Evolutionary conservation across 106 monocot genomes (phyloP).

Genomic region (Dioscorea zingiberensis): DNA sequence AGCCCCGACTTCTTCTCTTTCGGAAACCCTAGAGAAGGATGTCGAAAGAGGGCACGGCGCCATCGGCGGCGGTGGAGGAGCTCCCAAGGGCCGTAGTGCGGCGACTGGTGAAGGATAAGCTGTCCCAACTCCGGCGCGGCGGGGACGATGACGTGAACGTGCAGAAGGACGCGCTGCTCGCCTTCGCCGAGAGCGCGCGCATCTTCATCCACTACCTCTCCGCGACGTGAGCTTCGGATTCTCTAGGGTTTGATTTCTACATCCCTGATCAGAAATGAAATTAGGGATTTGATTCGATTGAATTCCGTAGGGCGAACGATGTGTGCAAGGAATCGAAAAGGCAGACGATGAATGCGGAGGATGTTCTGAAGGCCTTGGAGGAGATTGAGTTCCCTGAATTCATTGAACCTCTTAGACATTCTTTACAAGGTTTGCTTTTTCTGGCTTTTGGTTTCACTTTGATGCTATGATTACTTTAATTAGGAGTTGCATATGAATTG

Average conservation of each 20-base stretch:
- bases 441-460: slow-evolving; percentile 1
- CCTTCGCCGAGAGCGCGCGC: slow-evolving; percentile 84
- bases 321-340: slow-evolving; percentile 94
- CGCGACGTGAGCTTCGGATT: slow-evolving; percentile 53
- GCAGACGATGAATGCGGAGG: slow-evolving; percentile 92
- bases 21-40: not conserved
- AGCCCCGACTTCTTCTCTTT: too few species aligned
- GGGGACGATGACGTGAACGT: slow-evolving; percentile 41
- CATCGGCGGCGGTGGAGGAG: slow-evolving; percentile 48
- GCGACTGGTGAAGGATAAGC: slow-evolving; percentile 86
- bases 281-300: not conserved
- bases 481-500: too few species aligned
- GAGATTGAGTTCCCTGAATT: slow-evolving; percentile 96
- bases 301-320: slow-evolving; percentile 70
- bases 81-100: slow-evolving; percentile 74
- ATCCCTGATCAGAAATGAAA: too few species aligned
- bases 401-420: slow-evolving; percentile 56
- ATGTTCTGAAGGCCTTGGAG: slow-evolving; percentile 84
- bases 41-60: slow-evolving; percentile 5
- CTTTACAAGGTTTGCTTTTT: slow-evolving; percentile 50
- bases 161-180: slow-evolving; percentile 79
- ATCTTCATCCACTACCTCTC: slow-evolving; percentile 99
- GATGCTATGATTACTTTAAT: too few species aligned
- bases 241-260: too few species aligned
- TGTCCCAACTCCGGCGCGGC: slow-evolving; percentile 30